Base-by-base conservation (phyloP, 768 basidiomycete species). In the Suillus subaureus region DNA sequence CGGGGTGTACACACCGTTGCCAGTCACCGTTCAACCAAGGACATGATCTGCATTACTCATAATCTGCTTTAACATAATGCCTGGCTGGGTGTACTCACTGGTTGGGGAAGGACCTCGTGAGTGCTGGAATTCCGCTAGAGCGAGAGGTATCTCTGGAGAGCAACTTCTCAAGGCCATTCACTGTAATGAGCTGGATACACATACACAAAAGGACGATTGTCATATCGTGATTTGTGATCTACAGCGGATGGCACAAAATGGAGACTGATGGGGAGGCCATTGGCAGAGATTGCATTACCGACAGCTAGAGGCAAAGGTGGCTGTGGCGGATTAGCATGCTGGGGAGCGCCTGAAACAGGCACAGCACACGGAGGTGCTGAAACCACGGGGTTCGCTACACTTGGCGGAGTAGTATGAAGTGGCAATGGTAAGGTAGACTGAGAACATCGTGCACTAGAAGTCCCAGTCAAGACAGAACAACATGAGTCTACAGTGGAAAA, bases 1-100 rank as follows among this genome's bases (percentile, higher is more conserved):
- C 87, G 0, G 87, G 85, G 70, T 88, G 87, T 60, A 31, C 28
- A 31, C 40, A 60, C 12, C 1, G 15, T 18, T 42, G 1, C 58
- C 58, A 60, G 9, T 11, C 26, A 31, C 26, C 35, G 21, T 12
- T 42, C 58, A 60, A 42, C 58, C 58, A 60, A 26, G 26, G 39
- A 7, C 58, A 60, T 42, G 58, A 60, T 42, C 58, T 60, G 26
- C 18, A 42, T 3, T 1, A 18, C 28, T 28, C 16, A 16, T 40
- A 18, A 28, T 28, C 15, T 11, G 18, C 26, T 28, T 60, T 21
- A 3, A 18, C 18, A 42, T 28, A 7, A 28, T 60, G 1, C 18
- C 3, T 60, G 18, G 6, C 18, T 4, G 9, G 26, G 9, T 21
- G 39, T 7, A 42, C 58, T 60, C 26, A 60, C 58, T 13, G 4